These are phyloP conservation scores for Zalaria obscura DNA, from an alignment of 2,329 filamentous ascomycete genomes.

Conservation along the genomic window DNA sequence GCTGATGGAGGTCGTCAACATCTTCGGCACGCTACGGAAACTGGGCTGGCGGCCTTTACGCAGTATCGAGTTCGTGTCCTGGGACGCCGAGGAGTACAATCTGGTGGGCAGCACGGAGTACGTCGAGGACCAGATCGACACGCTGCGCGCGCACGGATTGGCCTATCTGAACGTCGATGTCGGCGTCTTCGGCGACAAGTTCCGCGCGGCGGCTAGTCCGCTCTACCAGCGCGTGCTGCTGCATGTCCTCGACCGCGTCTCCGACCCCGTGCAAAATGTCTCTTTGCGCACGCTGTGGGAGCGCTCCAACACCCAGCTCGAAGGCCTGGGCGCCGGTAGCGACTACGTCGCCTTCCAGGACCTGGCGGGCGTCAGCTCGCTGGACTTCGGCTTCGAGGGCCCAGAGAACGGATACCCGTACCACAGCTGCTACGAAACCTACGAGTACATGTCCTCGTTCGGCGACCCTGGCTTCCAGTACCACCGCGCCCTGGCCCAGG, in stretches of 20 bases:
- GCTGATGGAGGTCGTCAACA: conserved; percentile 74
- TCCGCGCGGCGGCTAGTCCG: conserved; percentile 69
- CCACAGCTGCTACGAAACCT: conserved; percentile 80
- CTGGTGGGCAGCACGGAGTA: conserved; percentile 87
- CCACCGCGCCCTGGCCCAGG: conserved; percentile 63
- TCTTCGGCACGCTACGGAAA: conserved; percentile 64
- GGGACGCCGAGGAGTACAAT: conserved; percentile 92
- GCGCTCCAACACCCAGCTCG: conserved; percentile 44
- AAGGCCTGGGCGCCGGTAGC: conserved; percentile 57
- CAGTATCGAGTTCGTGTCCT: conserved; percentile 94
- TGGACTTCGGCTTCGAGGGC: conserved; percentile 71
- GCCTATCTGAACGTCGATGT: conserved; percentile 88
- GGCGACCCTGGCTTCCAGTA: conserved; percentile 70
- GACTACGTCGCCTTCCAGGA: conserved; percentile 88
- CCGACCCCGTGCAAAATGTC: conserved; percentile 56
- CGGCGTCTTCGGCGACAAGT: conserved; percentile 60
- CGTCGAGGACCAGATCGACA: conserved; percentile 70
- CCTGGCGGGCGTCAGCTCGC: conserved; percentile 73
- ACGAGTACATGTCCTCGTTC: conserved; percentile 67
- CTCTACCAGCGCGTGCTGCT: conserved; percentile 59
- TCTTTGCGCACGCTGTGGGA: conserved; percentile 69
- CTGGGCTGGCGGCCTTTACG: conserved; percentile 81
- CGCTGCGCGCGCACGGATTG: conserved; percentile 57
- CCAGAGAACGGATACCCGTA: conserved; percentile 46
- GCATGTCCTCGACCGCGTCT: conserved; percentile 59